phyloP scores from a whole-genome alignment of 306 rosid species.

The Gleditsia sinensis region DNA sequence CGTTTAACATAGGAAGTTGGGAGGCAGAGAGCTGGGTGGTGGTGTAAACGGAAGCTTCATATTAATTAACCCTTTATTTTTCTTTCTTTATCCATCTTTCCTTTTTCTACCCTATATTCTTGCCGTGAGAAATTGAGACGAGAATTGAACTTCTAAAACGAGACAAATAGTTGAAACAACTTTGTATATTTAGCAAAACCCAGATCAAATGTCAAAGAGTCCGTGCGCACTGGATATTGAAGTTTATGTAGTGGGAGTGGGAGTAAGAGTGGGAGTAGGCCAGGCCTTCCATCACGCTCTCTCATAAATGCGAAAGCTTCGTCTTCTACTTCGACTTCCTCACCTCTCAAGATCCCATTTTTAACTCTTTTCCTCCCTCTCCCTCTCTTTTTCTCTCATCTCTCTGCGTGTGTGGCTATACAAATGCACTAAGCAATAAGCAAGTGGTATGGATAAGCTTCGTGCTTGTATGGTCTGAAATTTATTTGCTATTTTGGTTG shows the following conservation, averaged over 20 bases:
- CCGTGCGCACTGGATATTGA: slow-evolving; percentile 35
- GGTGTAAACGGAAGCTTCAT: neutral
- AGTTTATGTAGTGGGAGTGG: neutral
- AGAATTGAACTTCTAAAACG: neutral
- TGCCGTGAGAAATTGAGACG: neutral
- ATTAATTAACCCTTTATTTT: neutral
- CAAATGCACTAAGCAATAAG: neutral
- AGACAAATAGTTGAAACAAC: neutral
- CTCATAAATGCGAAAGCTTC: slow-evolving; percentile 43
- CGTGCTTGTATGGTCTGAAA: slow-evolving; percentile 10
- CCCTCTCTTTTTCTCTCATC: neutral
- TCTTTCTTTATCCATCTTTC: neutral
- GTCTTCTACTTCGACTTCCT: neutral
- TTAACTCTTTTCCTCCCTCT: neutral
- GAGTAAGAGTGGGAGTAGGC: slow-evolving; percentile 41
- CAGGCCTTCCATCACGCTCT: slow-evolving; percentile 37
- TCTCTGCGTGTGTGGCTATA: neutral
- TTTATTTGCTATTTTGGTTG: slow-evolving; percentile 25
- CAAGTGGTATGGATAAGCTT: slow-evolving; percentile 20
- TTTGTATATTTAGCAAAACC: neutral
- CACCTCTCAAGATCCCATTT: slow-evolving; percentile 12
- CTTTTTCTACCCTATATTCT: neutral
- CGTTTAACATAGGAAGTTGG: neutral
- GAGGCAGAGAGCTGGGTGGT: neutral
- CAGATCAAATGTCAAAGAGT: slow-evolving; percentile 1